Evolutionary conservation across 805 yeast species (phyloP).

Genomic region (Barnettozyma wickerhamii): DNA sequence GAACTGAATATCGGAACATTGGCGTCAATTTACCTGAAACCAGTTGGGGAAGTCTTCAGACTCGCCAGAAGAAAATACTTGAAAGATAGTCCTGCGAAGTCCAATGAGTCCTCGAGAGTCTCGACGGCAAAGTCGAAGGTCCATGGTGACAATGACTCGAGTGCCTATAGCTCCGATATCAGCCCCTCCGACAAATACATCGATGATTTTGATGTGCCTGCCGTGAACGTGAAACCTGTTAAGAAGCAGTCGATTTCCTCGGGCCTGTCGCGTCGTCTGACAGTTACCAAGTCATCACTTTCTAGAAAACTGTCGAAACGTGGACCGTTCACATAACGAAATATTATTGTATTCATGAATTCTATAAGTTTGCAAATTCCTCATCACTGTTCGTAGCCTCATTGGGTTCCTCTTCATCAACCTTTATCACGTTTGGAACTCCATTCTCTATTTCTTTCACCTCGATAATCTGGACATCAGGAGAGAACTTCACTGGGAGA

Average conservation of each 20-base stretch:
- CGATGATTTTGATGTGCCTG: conserved; percentile 37
- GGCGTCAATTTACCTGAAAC: conserved; percentile 80
- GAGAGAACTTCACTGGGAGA: conserved; percentile 54
- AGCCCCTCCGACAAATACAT: conserved; percentile 20
- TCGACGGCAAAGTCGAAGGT: conserved; percentile 7
- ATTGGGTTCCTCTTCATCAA: conserved; percentile 6
- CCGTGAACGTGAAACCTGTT: conserved; percentile 31
- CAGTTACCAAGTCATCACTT: conserved; percentile 32
- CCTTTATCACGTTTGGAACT: conserved; percentile 1
- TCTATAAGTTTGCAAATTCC: conserved; percentile 5
- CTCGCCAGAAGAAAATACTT: conserved; percentile 48
- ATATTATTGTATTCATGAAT: background rate
- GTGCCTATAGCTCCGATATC: conserved; percentile 10
- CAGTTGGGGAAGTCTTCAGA: conserved; percentile 77
- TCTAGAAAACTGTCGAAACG: conserved; percentile 31
- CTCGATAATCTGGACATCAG: conserved; percentile 54
- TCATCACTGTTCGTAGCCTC: conserved; percentile 3
- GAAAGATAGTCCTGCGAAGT: conserved; percentile 46
- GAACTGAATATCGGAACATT: conserved; percentile 78
- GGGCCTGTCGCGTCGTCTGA: conserved; percentile 29
- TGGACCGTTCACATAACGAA: conserved; percentile 11
- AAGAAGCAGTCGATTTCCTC: conserved; percentile 29
- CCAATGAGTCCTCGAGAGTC: conserved; percentile 14
- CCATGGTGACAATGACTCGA: conserved; percentile 2
- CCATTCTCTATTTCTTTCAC: conserved; percentile 4